phyloP scores from a whole-genome alignment of 2,329 filamentous ascomycete genomes.

The Colletotrichum lini region DNA sequence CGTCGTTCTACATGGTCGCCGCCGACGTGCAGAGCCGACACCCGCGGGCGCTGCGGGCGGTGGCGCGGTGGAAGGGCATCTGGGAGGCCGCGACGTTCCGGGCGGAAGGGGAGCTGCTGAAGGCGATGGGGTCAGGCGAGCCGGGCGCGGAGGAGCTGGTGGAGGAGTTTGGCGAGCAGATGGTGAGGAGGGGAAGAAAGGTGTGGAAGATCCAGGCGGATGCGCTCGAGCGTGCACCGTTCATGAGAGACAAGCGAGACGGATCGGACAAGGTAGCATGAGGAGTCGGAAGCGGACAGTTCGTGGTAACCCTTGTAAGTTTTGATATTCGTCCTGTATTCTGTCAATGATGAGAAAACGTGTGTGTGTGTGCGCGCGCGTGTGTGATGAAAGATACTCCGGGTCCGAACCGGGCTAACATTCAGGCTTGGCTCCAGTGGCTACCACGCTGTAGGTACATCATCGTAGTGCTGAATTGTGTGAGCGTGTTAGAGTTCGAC shows the following conservation, averaged over 20 bases:
- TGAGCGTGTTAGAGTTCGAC: background rate
- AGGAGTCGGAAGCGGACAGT: background rate
- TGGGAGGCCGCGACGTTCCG: slow-evolving; percentile 60
- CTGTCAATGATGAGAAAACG: no score
- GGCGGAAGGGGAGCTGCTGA: slow-evolving; percentile 27
- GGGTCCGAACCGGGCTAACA: background rate
- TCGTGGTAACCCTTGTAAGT: no score
- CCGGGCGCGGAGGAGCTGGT: slow-evolving; percentile 48
- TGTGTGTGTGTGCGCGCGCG: no score
- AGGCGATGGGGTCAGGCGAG: slow-evolving; percentile 17
- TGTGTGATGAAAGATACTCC: background rate
- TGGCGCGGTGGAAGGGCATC: slow-evolving; percentile 56
- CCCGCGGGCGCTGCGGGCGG: slow-evolving; percentile 51
- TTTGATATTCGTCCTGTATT: background rate
- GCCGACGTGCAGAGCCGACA: slow-evolving; percentile 54
- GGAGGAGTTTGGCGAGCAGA: slow-evolving; percentile 52
- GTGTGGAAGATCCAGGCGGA: slow-evolving; percentile 55
- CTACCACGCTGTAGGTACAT: no score
- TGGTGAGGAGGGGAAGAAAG: slow-evolving; percentile 49
- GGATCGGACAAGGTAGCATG: background rate
- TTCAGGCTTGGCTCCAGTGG: no score
- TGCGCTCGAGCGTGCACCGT: slow-evolving; percentile 49
- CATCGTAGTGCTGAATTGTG: no score
- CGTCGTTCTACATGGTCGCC: slow-evolving; percentile 69
- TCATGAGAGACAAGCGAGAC: slow-evolving; percentile 36